These are phyloP conservation scores for Fibroporia radiculosa DNA, from an alignment of 768 basidiomycete genomes.

Conservation along the genomic window DNA sequence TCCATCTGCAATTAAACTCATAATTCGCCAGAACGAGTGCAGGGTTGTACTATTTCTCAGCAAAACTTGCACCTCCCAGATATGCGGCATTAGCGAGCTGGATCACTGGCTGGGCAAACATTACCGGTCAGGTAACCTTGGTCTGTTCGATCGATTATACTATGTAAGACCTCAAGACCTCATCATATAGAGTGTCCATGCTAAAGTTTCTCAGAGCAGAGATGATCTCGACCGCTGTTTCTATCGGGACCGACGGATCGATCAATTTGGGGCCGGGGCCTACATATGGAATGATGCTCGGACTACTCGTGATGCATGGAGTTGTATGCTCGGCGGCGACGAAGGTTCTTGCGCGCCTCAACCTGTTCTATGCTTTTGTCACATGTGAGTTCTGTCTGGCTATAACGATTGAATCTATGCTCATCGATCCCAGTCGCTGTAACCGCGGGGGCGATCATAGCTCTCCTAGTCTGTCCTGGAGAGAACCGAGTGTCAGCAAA, in stretches of 20 bases:
- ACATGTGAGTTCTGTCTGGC: constrained; percentile 35
- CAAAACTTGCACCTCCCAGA: constrained; percentile 57
- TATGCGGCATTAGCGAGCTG: constrained; percentile 56
- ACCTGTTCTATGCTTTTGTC: constrained; percentile 57
- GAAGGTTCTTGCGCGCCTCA: constrained; percentile 51
- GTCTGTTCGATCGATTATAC: constrained; percentile 72
- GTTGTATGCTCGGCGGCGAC: constrained; percentile 71
- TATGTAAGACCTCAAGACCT: constrained; percentile 27
- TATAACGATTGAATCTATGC: background rate
- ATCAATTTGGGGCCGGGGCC: constrained; percentile 44
- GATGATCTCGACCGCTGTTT: constrained; percentile 68
- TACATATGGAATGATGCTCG: constrained; percentile 60
- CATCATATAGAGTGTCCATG: background rate
- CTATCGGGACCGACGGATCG: constrained; percentile 47
- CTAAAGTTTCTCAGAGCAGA: constrained; percentile 39
- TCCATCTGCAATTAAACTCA: background rate
- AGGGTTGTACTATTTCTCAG: constrained; percentile 72
- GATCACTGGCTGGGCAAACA: constrained; percentile 67
- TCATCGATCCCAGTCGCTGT: constrained; percentile 41
- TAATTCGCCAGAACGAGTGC: constrained; percentile 58
- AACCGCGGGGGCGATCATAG: constrained; percentile 52
- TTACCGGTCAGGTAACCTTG: constrained; percentile 61
- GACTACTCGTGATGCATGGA: constrained; percentile 55
- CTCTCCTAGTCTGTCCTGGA: constrained; percentile 49
- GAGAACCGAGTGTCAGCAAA: constrained; percentile 49